Evolutionary conservation across 768 basidiomycete genomes (phyloP).

Genomic region (Naganishia antarctica): DNA sequence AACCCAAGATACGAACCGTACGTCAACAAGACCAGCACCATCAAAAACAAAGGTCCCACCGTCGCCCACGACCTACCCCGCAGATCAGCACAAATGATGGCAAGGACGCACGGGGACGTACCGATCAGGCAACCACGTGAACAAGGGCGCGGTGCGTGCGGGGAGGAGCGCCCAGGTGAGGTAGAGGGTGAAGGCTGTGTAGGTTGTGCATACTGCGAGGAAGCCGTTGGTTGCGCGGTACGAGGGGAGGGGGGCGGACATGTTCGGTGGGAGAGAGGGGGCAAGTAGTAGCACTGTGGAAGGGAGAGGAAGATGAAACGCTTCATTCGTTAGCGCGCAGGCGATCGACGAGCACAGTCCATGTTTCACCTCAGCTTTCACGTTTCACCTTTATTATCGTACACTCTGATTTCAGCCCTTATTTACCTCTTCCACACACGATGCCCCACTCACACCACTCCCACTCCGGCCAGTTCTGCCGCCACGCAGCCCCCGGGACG

Average conservation of each 20-base stretch:
- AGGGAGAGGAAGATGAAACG: too few relatives aligned
- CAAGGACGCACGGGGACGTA: constrained; percentile 23
- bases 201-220: constrained; percentile 43
- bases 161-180: constrained; percentile 45
- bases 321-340: too few relatives aligned
- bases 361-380: too few relatives aligned
- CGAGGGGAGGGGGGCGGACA: constrained; percentile 6
- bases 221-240: constrained; percentile 37
- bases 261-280: too few relatives aligned
- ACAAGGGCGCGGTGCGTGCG: constrained; percentile 25
- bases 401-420: too few relatives aligned
- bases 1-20: constrained; percentile 42
- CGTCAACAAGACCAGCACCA: constrained; percentile 44
- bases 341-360: too few relatives aligned
- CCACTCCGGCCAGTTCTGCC: constrained; percentile 90
- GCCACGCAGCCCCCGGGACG: constrained; percentile 66
- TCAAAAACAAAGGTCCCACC: constrained; percentile 42
- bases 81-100: too few relatives aligned
- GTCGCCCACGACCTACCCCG: constrained; percentile 45
- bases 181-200: constrained; percentile 35
- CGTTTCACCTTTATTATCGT: too few relatives aligned
- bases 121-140: constrained; percentile 47
- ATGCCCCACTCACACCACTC: constrained; percentile 70
- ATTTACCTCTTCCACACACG: too few relatives aligned
- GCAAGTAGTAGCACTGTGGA: too few relatives aligned